Percentiles rank a stretch among this genome's conserved stretches.
Evolutionary conservation across 2,329 filamentous ascomycete genomes (phyloP).

Genomic region (Clarireedia paspali): DNA sequence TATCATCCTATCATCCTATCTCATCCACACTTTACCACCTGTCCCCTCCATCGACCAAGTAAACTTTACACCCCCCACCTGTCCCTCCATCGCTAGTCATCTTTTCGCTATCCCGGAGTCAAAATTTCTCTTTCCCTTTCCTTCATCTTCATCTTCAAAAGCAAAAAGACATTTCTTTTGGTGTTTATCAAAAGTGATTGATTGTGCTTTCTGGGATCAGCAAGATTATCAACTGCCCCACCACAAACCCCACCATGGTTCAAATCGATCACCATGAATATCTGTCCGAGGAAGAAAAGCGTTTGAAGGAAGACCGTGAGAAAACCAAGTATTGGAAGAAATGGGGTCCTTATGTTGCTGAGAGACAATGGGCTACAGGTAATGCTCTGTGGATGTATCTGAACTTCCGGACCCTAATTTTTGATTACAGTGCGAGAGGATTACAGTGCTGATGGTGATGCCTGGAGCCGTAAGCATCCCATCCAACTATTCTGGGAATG

Average conservation of each 20-base stretch:
- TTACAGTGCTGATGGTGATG: conserved; percentile 83
- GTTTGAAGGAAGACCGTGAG: conserved; percentile 77
- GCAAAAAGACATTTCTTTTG: no score
- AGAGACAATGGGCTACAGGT: conserved; percentile 95
- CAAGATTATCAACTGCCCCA: not conserved
- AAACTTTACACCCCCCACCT: no score
- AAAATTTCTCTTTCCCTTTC: no score
- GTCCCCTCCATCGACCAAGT: no score
- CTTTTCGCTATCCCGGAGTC: no score
- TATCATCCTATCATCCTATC: no score
- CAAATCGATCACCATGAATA: conserved; percentile 83
- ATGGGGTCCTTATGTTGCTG: conserved; percentile 91
- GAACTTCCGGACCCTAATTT: conserved; percentile 9
- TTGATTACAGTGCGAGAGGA: conserved; percentile 69
- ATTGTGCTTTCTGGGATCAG: no score
- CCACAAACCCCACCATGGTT: conserved; percentile 57
- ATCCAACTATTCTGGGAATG: not conserved
- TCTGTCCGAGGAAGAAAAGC: conserved; percentile 82
- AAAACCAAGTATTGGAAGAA: conserved; percentile 93
- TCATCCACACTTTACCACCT: no score
- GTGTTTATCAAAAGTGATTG: no score
- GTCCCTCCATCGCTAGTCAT: no score
- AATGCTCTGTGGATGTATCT: conserved; percentile 20
- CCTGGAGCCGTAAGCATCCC: conserved; percentile 73
- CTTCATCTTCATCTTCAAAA: no score